Percentiles rank a stretch among this genome's conserved stretches.
These are phyloP conservation scores for Ochromonas danica DNA, from an alignment of 108 stramenopile species.

Conservation along the genomic window DNA sequence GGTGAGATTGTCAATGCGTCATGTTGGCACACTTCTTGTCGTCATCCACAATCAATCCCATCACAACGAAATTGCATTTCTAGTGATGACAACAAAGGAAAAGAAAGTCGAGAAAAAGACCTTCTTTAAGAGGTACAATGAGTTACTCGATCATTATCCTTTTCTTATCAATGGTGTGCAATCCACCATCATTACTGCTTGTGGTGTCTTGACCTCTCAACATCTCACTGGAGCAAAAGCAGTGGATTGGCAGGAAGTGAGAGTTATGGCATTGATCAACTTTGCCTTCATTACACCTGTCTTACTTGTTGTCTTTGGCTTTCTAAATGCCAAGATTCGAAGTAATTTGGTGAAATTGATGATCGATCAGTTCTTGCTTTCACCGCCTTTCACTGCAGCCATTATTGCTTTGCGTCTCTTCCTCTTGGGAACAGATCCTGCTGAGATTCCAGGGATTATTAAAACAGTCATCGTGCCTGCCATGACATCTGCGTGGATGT, in stretches of 20 bases:
- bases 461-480: background rate
- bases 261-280: slow-evolving; percentile 2
- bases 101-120: background rate
- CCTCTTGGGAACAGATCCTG: background rate
- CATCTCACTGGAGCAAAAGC: background rate
- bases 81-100: background rate
- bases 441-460: background rate
- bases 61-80: too few relatives aligned
- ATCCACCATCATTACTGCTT: background rate
- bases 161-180: background rate
- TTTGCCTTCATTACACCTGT: slow-evolving; percentile 7
- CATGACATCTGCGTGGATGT: background rate
- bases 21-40: too few relatives aligned
- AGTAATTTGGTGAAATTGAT: background rate
- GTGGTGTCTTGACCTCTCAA: background rate
- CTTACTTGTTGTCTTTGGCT: background rate
- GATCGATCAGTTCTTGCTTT: slow-evolving; percentile 2
- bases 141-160: background rate
- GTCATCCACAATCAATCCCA: too few relatives aligned
- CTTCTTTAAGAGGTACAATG: background rate
- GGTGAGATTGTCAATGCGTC: too few relatives aligned
- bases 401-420: background rate
- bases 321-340: background rate
- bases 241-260: background rate
- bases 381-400: background rate